phyloP scores from a whole-genome alignment of 1,139 yeast genomes.

The Starmera stellimalicola region DNA sequence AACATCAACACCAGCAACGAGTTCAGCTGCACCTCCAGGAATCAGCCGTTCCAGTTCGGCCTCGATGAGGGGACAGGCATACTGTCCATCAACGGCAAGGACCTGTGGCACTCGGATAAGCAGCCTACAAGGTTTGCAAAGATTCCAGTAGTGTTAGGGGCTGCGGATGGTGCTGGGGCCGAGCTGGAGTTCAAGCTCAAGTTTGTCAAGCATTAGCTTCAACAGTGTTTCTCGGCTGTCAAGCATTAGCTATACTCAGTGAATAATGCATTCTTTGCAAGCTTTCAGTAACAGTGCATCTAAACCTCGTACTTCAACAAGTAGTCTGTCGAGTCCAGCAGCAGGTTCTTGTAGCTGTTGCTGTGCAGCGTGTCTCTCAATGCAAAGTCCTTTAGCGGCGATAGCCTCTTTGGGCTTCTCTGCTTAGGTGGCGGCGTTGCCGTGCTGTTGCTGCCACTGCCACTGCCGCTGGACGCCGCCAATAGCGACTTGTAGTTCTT shows the following conservation, averaged over 20 bases:
- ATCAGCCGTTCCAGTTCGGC: slow-evolving; percentile 44
- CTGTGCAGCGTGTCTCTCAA: too few relatives aligned
- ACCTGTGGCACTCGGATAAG: slow-evolving; percentile 52
- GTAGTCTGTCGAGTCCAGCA: not conserved
- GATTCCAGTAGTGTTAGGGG: slow-evolving; percentile 42
- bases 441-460: not conserved
- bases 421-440: not conserved
- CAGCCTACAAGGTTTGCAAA: slow-evolving; percentile 44
- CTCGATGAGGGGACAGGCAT: slow-evolving; percentile 35
- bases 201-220: too few relatives aligned
- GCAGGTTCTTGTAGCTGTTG: too few relatives aligned
- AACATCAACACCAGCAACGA: slow-evolving; percentile 20
- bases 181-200: slow-evolving; percentile 35
- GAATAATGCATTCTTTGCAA: too few relatives aligned
- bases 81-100: slow-evolving; percentile 56
- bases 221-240: too few relatives aligned
- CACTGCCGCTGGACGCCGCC: too few relatives aligned
- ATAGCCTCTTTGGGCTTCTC: not conserved
- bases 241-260: too few relatives aligned
- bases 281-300: too few relatives aligned
- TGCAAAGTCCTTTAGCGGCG: not conserved
- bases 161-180: too few relatives aligned
- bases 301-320: not conserved
- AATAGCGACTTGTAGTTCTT: not conserved
- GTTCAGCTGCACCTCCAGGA: slow-evolving; percentile 27